These are phyloP conservation scores for Juncus inflexus DNA, from an alignment of 176 grass and related monocot species.

Conservation along the genomic window DNA sequence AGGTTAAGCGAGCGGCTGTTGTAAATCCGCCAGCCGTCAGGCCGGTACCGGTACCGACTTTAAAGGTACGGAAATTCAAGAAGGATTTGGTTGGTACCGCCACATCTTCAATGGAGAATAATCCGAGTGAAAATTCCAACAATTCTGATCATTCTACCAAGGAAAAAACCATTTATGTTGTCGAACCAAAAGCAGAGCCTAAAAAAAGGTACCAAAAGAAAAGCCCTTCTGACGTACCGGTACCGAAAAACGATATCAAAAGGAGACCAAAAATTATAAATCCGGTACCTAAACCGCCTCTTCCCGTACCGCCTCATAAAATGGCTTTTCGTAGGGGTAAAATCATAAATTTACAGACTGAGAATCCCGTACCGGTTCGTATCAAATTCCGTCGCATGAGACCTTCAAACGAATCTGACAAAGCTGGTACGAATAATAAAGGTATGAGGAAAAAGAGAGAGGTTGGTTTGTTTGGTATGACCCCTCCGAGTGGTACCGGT, in stretches of 20 bases:
- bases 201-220: constrained; percentile 4
- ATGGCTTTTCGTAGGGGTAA: constrained; percentile 31
- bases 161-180: constrained; percentile 33
- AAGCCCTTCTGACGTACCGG: constrained; percentile 14
- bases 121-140: constrained; percentile 16
- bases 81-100: not conserved
- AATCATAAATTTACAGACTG: constrained; percentile 23
- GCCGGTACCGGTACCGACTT: not conserved
- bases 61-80: constrained; percentile 31
- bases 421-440: not conserved
- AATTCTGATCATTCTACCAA: constrained; percentile 17
- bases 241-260: constrained; percentile 1
- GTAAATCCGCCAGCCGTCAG: constrained; percentile 23
- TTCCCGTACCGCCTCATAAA: constrained; percentile 13
- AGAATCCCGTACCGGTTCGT: constrained; percentile 12
- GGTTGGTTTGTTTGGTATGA: not conserved
- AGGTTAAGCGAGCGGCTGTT: constrained; percentile 36
- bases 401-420: constrained; percentile 8
- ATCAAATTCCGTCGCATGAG: constrained; percentile 20
- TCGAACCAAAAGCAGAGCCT: constrained; percentile 33
- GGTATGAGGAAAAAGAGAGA: constrained; percentile 9
- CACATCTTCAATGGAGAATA: constrained; percentile 30
- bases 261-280: not conserved
- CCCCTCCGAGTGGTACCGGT: constrained; percentile 3
- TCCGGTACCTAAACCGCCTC: constrained; percentile 8